Percentiles rank a stretch among this genome's conserved stretches.
These are phyloP conservation scores for Citrus sinensis DNA, from an alignment of 345 rosid species.

Conservation along the genomic window DVS_A1.0 CM039167.1:3697501-3698000, in stretches of 20 bases:
- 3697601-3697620: neutral
- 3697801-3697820: no score
- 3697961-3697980: no score
- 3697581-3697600: neutral
- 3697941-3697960: accelerated
- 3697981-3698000: accelerated
- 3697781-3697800: no score
- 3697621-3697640: neutral
- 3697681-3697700: neutral
- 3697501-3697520: no score
- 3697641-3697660: neutral
- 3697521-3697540: neutral
- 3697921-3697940: no score
- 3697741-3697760: neutral
- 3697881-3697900: no score
- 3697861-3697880: no score
- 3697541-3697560: neutral
- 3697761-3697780: no score
- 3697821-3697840: no score
- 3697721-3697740: neutral
- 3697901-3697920: no score
- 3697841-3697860: no score
- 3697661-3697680: neutral
- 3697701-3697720: neutral
- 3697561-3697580: neutral